A percentile compares a stretch with the other conserved stretches of the same genome.
These are phyloP conservation scores for Trichoderma atroviride DNA, from an alignment of 2,329 filamentous ascomycete genomes.

Conservation along the genomic window DNA sequence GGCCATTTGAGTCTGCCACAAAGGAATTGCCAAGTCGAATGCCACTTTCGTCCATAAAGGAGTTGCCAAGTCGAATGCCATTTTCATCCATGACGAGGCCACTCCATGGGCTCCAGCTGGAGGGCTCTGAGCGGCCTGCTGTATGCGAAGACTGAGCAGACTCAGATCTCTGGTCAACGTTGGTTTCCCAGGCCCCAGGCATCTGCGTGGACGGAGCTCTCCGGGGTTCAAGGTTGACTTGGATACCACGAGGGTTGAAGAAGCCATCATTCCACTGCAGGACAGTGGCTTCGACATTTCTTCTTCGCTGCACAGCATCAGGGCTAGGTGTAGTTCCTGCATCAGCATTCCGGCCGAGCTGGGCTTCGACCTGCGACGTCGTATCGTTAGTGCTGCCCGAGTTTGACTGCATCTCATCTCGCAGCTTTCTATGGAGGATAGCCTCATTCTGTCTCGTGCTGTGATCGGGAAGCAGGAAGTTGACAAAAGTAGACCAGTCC, in stretches of 20 bases:
- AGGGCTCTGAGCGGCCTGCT: background rate
- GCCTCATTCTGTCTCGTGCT: constrained; percentile 48
- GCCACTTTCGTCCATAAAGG: constrained; percentile 48
- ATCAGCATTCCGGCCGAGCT: constrained; percentile 43
- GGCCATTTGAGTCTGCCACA: constrained; percentile 48
- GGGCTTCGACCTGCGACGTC: constrained; percentile 43
- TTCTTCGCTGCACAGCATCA: constrained; percentile 31
- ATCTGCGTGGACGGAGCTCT: constrained; percentile 31
- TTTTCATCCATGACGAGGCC: constrained; percentile 48
- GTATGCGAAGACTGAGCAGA: background rate
- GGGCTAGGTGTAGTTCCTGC: constrained; percentile 23
- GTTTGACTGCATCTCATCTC: constrained; percentile 43
- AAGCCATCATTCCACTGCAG: constrained; percentile 61
- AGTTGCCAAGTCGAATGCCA: constrained; percentile 47
- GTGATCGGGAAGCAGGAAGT: constrained; percentile 57
- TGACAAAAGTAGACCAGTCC: constrained; percentile 64
- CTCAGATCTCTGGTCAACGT: constrained; percentile 12
- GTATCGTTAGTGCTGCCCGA: constrained; percentile 36
- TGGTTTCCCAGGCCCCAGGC: constrained; percentile 34
- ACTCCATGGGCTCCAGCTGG: constrained; percentile 29
- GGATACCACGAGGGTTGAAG: constrained; percentile 54
- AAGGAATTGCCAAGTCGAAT: constrained; percentile 48
- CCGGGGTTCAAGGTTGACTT: constrained; percentile 40
- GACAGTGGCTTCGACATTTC: constrained; percentile 46
- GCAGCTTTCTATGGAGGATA: constrained; percentile 53